Conservation (phyloP, 1,284 basidiomycete species). For the Pterulicium gracile region DNA sequence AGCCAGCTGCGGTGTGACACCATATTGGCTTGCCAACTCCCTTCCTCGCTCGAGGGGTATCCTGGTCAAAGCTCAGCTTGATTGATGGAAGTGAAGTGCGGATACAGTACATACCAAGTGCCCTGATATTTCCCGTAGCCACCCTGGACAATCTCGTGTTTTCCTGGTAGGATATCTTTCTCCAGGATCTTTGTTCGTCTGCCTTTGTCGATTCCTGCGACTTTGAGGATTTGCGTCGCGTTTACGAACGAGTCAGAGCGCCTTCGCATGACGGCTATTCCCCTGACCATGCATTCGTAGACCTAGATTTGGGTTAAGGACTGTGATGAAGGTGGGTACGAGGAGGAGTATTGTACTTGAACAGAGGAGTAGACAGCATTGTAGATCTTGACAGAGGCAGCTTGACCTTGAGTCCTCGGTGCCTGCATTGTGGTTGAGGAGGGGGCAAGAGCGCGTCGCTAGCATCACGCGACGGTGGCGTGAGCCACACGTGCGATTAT, state of each 20-base stretch:
- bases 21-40: constrained; percentile 85
- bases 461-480: background rate
- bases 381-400: constrained; percentile 49
- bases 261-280: constrained; percentile 97
- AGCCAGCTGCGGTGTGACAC: constrained; percentile 73
- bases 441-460: constrained; percentile 1
- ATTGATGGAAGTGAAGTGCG: constrained; percentile 7
- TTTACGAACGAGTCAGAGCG: constrained; percentile 92
- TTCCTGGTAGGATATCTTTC: constrained; percentile 92
- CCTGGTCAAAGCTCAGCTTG: constrained; percentile 38
- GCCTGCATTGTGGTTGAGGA: background rate
- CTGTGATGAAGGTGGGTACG: constrained; percentile 5
- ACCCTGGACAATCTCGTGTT: constrained; percentile 98
- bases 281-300: constrained; percentile 94
- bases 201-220: constrained; percentile 96
- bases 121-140: constrained; percentile 99
- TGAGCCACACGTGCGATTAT: too few relatives aligned
- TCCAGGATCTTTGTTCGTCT: constrained; percentile 95
- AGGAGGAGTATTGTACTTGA: constrained; percentile 37
- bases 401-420: background rate
- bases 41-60: constrained; percentile 87
- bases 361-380: constrained; percentile 84
- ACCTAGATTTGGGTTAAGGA: constrained; percentile 37
- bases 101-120: constrained; percentile 68
- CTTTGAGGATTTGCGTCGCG: constrained; percentile 98